Percentiles rank a stretch among this genome's conserved stretches.
phyloP scores from a whole-genome alignment of 768 basidiomycete species.

The Lentinus brumalis region DNA sequence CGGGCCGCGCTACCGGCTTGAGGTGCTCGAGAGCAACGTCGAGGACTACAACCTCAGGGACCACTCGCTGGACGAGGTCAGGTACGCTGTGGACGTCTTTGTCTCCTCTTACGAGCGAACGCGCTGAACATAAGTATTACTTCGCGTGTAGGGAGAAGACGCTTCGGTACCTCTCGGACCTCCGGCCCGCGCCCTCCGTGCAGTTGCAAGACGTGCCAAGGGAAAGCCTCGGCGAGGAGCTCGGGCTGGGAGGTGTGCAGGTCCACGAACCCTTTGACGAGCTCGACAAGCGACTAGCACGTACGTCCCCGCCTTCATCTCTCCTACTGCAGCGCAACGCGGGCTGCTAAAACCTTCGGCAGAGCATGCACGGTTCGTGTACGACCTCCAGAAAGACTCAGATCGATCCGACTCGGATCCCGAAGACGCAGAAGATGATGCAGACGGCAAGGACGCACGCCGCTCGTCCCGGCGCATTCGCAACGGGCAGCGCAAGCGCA shows the following conservation, averaged over 20 bases:
- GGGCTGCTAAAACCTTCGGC: background rate
- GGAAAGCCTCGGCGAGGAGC: slow-evolving; percentile 63
- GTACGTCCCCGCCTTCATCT: slow-evolving; percentile 43
- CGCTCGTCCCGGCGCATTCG: slow-evolving; percentile 29
- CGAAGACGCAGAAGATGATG: slow-evolving; percentile 18
- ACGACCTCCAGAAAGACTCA: slow-evolving; percentile 30
- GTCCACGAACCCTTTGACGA: slow-evolving; percentile 54
- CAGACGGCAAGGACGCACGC: slow-evolving; percentile 31
- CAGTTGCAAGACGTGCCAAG: slow-evolving; percentile 82
- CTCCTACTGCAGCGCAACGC: background rate
- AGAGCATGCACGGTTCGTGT: slow-evolving; percentile 73
- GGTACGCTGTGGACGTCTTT: slow-evolving; percentile 45
- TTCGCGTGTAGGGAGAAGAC: slow-evolving; percentile 41
- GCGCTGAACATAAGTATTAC: no score
- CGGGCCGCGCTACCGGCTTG: slow-evolving; percentile 90
- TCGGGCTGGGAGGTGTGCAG: slow-evolving; percentile 56
- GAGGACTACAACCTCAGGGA: slow-evolving; percentile 88
- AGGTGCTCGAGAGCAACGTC: slow-evolving; percentile 92
- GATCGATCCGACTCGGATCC: slow-evolving; percentile 23
- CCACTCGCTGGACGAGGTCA: slow-evolving; percentile 75
- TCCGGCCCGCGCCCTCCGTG: slow-evolving; percentile 81
- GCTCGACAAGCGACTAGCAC: slow-evolving; percentile 69
- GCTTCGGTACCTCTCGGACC: slow-evolving; percentile 55
- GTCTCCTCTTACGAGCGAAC: background rate
- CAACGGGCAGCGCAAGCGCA: slow-evolving; percentile 50